Base-by-base conservation (phyloP, 495 filamentous ascomycete species). In the Penicillium alfredii region DNA sequence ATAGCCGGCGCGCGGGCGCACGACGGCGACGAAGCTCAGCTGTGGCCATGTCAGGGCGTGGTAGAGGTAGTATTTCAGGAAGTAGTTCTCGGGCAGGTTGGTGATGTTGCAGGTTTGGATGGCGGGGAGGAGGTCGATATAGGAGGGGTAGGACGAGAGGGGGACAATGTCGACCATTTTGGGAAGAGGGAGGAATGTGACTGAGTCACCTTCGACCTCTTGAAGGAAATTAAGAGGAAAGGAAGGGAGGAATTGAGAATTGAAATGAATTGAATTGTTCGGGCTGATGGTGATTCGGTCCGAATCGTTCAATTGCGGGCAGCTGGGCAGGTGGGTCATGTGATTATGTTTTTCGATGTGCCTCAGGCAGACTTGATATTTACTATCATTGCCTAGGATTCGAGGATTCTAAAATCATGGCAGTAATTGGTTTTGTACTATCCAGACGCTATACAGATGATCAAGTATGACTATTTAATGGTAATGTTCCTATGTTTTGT, bases 31-130 rank as follows among this genome's bases (percentile, higher is more conserved):
- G 63, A 87, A 97, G 51, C 82, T 89, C 33, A 97, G 79, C 60
- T 96, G 90, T 6, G 92, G 92, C 92, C 92, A 98, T 33, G 87
- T 92, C 35, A 96, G 78, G 5, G 92, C 92, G 65, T 98, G 92
- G 77, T 98, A 98, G 52, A 98, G 84, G 75, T 98, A 98, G 75
- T 98, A 98, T 77, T 98, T 98, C 66, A 93, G 80, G 65, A 96
- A 97, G 76, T 98, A 98, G 73, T 98, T 98, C 68, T 98, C 92
- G 50, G 92, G 92, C 18, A 98, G 75, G 69, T 98, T 98, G 56
- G 94, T 94, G 61, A 97, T 87, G 71, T 98, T 98, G 49, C 92
- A 88, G 64, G 88, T 85, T 71, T 98, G 92, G 53, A 98, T 90
- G 49, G 94, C 81, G 86, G 92, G 49, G 95, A 90, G 68, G 46